A percentile compares a stretch with the other conserved stretches of the same genome.
phyloP scores from a whole-genome alignment of 306 rosid genomes.

The Cucumis cinereus region DNA sequence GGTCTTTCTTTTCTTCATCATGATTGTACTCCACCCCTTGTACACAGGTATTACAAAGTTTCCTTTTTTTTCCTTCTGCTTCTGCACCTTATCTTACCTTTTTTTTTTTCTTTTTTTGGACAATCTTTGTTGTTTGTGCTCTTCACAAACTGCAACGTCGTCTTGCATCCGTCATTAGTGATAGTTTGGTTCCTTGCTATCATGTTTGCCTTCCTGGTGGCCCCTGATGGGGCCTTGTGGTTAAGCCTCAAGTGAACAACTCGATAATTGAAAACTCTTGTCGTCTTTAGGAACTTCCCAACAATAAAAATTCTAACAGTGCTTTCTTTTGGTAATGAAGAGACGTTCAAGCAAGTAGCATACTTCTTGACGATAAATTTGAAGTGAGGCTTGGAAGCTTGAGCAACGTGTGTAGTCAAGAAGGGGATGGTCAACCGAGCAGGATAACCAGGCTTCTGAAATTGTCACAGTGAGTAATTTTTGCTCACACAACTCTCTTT shows the following conservation, averaged over 20 bases:
- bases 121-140: background rate
- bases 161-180: background rate
- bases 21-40: slow-evolving; percentile 70
- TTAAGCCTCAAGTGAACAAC: background rate
- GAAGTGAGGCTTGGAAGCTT: slow-evolving; percentile 94
- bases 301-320: slow-evolving; percentile 15
- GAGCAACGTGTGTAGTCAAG: slow-evolving; percentile 62
- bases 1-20: slow-evolving; percentile 78
- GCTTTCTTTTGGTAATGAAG: slow-evolving; percentile 30
- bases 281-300: background rate
- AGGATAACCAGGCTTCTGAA: slow-evolving; percentile 60
- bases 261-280: background rate
- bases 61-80: background rate
- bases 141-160: background rate
- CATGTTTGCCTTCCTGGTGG: background rate
- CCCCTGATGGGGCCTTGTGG: background rate
- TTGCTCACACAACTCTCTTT: background rate
- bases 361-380: slow-evolving; percentile 88
- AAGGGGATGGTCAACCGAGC: slow-evolving; percentile 82
- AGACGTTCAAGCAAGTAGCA: slow-evolving; percentile 91
- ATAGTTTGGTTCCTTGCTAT: background rate
- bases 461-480: slow-evolving; percentile 44
- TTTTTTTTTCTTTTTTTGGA: too few relatives aligned
- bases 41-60: slow-evolving; percentile 58
- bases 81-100: background rate